Percentiles rank a stretch among this genome's conserved stretches.
Conservation (phyloP, 2,329 filamentous ascomycete species). For the Clonostachys byssicola region DNA sequence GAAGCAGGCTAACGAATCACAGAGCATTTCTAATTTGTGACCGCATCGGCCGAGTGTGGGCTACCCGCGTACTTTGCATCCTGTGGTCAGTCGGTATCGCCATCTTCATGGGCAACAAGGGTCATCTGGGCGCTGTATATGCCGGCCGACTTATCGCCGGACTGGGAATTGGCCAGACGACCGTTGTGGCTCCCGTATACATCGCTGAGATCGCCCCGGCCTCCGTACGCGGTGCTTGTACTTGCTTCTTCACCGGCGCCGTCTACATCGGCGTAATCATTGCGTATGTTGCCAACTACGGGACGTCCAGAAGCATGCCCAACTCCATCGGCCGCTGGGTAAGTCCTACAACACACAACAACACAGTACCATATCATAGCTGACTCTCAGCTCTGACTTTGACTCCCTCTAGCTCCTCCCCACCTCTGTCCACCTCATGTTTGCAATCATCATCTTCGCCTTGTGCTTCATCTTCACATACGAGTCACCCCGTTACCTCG, state of each 20-base stretch:
- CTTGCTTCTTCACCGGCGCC: not conserved
- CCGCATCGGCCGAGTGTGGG: not conserved
- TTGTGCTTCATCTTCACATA: not conserved
- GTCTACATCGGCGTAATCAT: slow-evolving; percentile 1
- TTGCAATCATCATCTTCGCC: no score
- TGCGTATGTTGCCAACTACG: not conserved
- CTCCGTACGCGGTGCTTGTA: not conserved
- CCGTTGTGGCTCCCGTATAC: not conserved
- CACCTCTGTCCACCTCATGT: no score
- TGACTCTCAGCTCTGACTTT: no score
- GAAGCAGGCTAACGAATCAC: not conserved
- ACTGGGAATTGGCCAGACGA: not conserved
- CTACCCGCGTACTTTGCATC: not conserved
- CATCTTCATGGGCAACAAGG: not conserved
- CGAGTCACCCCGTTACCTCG: not conserved
- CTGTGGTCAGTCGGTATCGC: not conserved
- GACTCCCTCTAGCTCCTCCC: not conserved
- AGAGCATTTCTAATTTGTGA: slow-evolving; percentile 1
- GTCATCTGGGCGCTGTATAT: not conserved
- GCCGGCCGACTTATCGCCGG: not conserved
- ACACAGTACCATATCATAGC: no score
- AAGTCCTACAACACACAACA: not conserved
- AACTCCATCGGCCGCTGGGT: not conserved
- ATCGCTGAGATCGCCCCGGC: slow-evolving; percentile 1
- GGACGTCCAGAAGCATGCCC: not conserved